Conservation (phyloP, 768 basidiomycete species). For the Epithele typhae region DNA sequence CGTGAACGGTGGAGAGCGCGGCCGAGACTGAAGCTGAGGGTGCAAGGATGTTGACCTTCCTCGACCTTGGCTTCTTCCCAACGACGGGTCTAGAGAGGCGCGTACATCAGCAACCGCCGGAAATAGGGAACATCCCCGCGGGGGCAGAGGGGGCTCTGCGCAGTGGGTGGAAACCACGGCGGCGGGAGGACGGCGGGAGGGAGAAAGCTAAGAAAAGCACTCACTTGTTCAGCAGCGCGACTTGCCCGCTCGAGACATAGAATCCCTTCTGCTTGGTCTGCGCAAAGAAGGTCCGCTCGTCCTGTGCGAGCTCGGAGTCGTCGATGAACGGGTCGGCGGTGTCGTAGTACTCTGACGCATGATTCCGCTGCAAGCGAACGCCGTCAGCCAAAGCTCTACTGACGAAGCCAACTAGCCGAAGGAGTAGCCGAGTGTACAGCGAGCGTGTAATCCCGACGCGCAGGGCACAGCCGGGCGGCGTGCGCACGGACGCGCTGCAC, state of each 20-base stretch:
- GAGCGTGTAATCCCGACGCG: too few species aligned
- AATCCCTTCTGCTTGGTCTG: conserved; percentile 92
- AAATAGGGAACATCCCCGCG: too few species aligned
- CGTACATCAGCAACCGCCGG: too few species aligned
- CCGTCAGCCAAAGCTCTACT: too few species aligned
- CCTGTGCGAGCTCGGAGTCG: conserved; percentile 88
- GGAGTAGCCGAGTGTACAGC: too few species aligned
- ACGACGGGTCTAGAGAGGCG: too few species aligned
- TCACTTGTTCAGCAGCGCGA: conserved; percentile 74
- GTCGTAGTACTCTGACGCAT: conserved; percentile 82
- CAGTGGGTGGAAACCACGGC: too few species aligned
- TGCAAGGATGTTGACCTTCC: conserved; percentile 38
- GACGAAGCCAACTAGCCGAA: too few species aligned
- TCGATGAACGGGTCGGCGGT: conserved; percentile 92
- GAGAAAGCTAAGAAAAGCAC: conserved; percentile 24
- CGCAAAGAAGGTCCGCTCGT: conserved; percentile 87
- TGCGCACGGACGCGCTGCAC: too few species aligned
- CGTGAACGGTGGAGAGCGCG: conserved; percentile 19
- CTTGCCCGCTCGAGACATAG: conserved; percentile 86
- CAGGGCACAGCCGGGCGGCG: too few species aligned
- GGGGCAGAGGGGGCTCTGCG: too few species aligned
- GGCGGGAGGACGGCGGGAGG: not conserved
- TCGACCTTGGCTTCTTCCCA: conserved; percentile 68
- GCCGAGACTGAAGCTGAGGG: conserved; percentile 26
- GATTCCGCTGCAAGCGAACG: conserved; percentile 46